phyloP scores from a whole-genome alignment of 148 eudicot genomes.

The Gaultheria prostrata region DNA sequence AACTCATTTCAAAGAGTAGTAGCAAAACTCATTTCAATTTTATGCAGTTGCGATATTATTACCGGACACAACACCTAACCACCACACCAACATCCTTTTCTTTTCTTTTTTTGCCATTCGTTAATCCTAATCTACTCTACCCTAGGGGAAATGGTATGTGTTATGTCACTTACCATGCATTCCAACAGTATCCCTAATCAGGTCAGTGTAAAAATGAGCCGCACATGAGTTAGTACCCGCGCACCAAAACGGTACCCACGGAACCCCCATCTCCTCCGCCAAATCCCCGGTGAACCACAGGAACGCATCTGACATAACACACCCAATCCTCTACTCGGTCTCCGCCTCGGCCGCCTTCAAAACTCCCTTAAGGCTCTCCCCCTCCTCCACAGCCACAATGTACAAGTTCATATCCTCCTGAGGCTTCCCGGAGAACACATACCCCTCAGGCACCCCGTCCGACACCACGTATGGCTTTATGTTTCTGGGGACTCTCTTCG shows the following conservation, averaged over 20 bases:
- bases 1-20: too few species aligned
- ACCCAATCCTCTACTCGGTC: constrained; percentile 32
- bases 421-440: constrained; percentile 24
- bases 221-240: constrained; percentile 12
- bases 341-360: constrained; percentile 37
- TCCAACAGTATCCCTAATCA: not conserved
- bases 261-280: constrained; percentile 34
- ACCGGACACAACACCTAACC: too few species aligned
- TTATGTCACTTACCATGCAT: too few species aligned
- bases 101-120: too few species aligned
- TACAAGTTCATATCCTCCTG: constrained; percentile 31
- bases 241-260: constrained; percentile 47
- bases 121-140: too few species aligned
- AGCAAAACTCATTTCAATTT: too few species aligned
- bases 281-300: constrained; percentile 46
- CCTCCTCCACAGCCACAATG: constrained; percentile 26
- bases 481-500: constrained; percentile 10
- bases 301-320: constrained; percentile 49
- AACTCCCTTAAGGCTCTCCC: constrained; percentile 18
- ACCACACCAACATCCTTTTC: too few species aligned
- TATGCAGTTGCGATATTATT: too few species aligned
- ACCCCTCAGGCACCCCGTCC: constrained; percentile 25
- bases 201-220: not conserved
- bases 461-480: constrained; percentile 25
- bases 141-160: too few species aligned